Base-by-base conservation (phyloP, 2,329 filamentous ascomycete genomes). In the Botryotinia globosa region DNA sequence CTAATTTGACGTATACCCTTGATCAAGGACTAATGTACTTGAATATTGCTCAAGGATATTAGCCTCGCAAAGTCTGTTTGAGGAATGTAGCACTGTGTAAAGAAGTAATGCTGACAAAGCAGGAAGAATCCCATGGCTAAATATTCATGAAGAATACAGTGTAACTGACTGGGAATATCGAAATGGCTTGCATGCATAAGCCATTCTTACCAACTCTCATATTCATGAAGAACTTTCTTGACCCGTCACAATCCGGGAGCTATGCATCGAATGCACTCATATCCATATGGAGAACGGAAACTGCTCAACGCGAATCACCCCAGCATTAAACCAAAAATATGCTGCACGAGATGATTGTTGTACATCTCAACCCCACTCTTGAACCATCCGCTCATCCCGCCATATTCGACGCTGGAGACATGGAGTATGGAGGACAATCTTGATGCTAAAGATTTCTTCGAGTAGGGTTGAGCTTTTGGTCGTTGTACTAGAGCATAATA, bases 351-450 rank as follows among this genome's bases (percentile, higher is more conserved):
- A 42, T 32, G 10, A 68, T 56, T 56, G 25, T n/a, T n/a, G 48
- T 68, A 58, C 51, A 68, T 10, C 29, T 32, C 6, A 32, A 9
- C 48, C 65, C 65, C 48, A 56, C 48, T 67, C 45, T 67, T 67
- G 34, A 56, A 29, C n/a, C 29, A 42, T 20, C 34, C 65, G 48
- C 48, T 42, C 48, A 29, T 56, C 42, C 64, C 64, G 48, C 48
- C 25, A 67, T 29, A 67, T 56, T 32, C 39, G 65, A 42, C n/a
- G 25, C 48, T 56, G 48, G 29, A 68, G 51, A 44, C 37, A 32
- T 42, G 3, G 34, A 68, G 37, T 32, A 68, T 42, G 3, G 22
- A 56, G 29, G 65, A 25, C 48, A 42, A 39, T 37, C 37, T 32
- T 68, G 48, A 67, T 67, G 65, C n/a, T 42, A 68, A 37, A 42